Evolutionary conservation across 805 yeast genomes (phyloP), one percentile per base, ranked within the genome.

Genomic region (Brettanomyces bruxellensis): DNA sequence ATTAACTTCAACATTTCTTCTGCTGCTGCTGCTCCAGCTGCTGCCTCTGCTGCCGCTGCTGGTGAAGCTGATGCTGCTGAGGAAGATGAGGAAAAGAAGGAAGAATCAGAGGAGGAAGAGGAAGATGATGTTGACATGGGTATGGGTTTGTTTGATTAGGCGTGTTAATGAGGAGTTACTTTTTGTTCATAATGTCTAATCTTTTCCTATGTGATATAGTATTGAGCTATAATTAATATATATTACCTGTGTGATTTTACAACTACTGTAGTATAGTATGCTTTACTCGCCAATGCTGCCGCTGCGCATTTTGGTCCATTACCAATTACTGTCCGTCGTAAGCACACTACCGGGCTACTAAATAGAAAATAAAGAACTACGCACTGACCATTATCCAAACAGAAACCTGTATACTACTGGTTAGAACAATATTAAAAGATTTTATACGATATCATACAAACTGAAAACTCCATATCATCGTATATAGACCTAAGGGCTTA

Each of bases 81-180:
- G 36, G 79, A 60, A 48, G 87, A 70, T 53, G 85, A 70, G 55
- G 86, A 70, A 57, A 86, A 67, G 52, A 80, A 74, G 60, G 83
- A 74, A 63, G 79, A 67, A 50, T 70, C 67, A 57, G 86, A 81
- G 68, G 85, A 77, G 69, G 78, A 82, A 55, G 88, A 81, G 67
- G 87, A 81, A 64, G 41, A 38, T 38, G 43, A 40, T n/a, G 25
- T 13, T 14, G 93, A 83, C 73, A 83, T 85, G 91, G 91, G 91
- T 62, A 81, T 85, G 83, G 91, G 91, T 75, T 79, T 85, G 74
- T 85, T 85, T 78, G 95, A 84, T 75, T 85, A 40, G 32, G 35
- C 38, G n/a, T 35, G 23, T 35, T n/a, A 12, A 18, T 7, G 14
- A n/a, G 7, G 24, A 11, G 30, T 35, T n/a, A n/a, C 14, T 8